Percentiles rank a stretch among this genome's conserved stretches.
These are phyloP conservation scores for Entophlyctis luteolus DNA, from an alignment of 192 early-diverging fungal genomes.

Conservation along the genomic window DNA sequence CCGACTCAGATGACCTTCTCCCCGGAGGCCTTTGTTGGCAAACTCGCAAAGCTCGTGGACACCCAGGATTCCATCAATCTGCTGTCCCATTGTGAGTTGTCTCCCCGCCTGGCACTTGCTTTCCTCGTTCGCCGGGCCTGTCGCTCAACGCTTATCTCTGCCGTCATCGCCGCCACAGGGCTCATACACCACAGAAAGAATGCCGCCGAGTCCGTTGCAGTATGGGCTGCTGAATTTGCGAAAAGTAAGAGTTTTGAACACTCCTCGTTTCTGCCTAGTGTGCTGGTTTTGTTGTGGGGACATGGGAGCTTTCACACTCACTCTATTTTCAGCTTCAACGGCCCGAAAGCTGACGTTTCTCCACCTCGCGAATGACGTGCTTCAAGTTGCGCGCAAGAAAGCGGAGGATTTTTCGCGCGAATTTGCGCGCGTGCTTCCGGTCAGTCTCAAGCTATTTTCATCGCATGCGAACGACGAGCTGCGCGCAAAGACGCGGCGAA, in stretches of 20 bases:
- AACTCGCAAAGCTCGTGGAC: slow-evolving; percentile 38
- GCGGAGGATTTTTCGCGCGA: slow-evolving; percentile 37
- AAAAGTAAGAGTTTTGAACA: slow-evolving; percentile 23
- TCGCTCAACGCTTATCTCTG: too few relatives aligned
- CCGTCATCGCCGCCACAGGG: too few relatives aligned
- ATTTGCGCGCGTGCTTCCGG: slow-evolving; percentile 38
- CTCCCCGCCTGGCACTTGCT: too few relatives aligned
- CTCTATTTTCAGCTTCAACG: slow-evolving; percentile 1
- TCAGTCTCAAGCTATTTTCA: slow-evolving; percentile 8
- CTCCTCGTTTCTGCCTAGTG: not conserved
- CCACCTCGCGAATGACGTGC: slow-evolving; percentile 46
- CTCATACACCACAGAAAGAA: slow-evolving; percentile 44
- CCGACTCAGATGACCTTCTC: slow-evolving; percentile 26
- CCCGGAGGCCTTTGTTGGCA: slow-evolving; percentile 26
- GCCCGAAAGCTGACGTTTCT: slow-evolving; percentile 32
- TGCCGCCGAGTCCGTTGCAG: slow-evolving; percentile 27
- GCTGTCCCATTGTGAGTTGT: slow-evolving; percentile 33
- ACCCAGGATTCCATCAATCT: slow-evolving; percentile 43
- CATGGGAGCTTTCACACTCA: not conserved
- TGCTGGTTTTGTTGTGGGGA: not conserved
- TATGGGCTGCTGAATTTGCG: slow-evolving; percentile 36
- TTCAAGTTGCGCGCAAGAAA: slow-evolving; percentile 39
- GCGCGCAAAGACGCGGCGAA: slow-evolving; percentile 12
- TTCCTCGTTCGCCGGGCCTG: too few relatives aligned
- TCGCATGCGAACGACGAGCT: slow-evolving; percentile 7